phyloP scores from a whole-genome alignment of 108 stramenopile species.

The Cyclotella kingstonii region DNA sequence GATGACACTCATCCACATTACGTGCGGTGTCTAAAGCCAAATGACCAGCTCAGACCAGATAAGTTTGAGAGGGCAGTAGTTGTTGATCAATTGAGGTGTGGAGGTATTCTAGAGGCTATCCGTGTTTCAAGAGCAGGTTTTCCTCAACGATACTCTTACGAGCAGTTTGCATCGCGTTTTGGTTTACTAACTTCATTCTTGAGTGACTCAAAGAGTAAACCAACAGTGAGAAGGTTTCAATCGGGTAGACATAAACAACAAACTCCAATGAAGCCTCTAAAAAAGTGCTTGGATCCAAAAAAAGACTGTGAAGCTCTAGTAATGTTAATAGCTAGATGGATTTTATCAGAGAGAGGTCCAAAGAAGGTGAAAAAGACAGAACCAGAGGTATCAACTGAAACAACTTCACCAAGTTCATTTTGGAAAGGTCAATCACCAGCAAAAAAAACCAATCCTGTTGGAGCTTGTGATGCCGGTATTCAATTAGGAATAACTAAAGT shows the following conservation, averaged over 20 bases:
- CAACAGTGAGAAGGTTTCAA: constrained; percentile 3
- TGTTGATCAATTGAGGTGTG: constrained; percentile 93
- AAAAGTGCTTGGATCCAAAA: constrained; percentile 16
- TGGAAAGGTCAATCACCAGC: constrained; percentile 1
- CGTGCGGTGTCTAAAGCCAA: constrained; percentile 98
- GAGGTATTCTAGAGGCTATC: constrained; percentile 98
- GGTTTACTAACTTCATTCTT: constrained; percentile 35
- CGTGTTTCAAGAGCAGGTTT: constrained; percentile 97
- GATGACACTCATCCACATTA: constrained; percentile 96
- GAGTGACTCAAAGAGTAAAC: constrained; percentile 8
- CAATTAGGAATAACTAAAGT: constrained; percentile 89
- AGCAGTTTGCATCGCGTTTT: constrained; percentile 82
- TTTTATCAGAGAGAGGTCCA: constrained; percentile 19
- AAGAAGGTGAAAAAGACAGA: not conserved
- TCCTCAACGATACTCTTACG: constrained; percentile 90
- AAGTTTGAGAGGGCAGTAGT: constrained; percentile 70
- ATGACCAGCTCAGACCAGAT: constrained; percentile 79
- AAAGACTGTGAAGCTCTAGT: constrained; percentile 33
- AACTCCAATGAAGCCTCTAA: constrained; percentile 7
- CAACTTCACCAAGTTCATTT: constrained; percentile 19
- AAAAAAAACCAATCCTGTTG: constrained; percentile 21
- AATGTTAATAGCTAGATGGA: constrained; percentile 22
- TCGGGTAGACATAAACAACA: not conserved
- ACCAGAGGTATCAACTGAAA: not conserved
- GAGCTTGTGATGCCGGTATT: constrained; percentile 58